These are phyloP conservation scores for Delitschia confertaspora DNA, from an alignment of 495 filamentous ascomycete genomes.

Conservation along the genomic window DNA sequence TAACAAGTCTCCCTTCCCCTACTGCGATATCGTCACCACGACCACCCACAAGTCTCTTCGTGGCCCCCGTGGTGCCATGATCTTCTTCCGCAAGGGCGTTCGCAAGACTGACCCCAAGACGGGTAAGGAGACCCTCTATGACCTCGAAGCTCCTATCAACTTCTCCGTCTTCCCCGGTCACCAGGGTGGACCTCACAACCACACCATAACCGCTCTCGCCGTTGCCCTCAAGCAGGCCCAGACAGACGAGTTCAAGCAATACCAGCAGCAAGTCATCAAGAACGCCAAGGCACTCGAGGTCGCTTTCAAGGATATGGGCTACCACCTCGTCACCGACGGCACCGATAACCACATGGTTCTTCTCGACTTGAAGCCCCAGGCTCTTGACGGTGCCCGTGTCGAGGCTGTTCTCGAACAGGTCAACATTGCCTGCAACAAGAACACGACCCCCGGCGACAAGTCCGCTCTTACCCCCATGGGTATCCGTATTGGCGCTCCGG, in stretches of 20 bases:
- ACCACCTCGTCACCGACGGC: constrained; percentile 83
- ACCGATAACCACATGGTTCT: constrained; percentile 97
- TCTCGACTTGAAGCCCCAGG: constrained; percentile 85
- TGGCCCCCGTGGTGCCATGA: constrained; percentile 91
- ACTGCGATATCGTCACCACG: constrained; percentile 94
- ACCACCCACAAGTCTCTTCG: constrained; percentile 96
- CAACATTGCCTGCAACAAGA: constrained; percentile 95
- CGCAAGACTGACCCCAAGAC: constrained; percentile 76
- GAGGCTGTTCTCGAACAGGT: constrained; percentile 91
- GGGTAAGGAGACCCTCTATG: constrained; percentile 73
- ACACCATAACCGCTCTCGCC: constrained; percentile 91
- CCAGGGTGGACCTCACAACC: constrained; percentile 96
- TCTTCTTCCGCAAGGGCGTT: constrained; percentile 92
- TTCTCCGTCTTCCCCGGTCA: constrained; percentile 97
- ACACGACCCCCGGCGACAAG: constrained; percentile 92
- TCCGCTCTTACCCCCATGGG: constrained; percentile 88
- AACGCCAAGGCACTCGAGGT: constrained; percentile 82
- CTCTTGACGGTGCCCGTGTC: constrained; percentile 84
- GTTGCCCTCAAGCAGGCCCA: constrained; percentile 93
- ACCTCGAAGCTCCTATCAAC: constrained; percentile 92
- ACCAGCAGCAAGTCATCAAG: constrained; percentile 76
- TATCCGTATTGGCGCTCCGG: constrained; percentile 84
- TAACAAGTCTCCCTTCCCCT: constrained; percentile 75
- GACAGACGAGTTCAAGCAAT: constrained; percentile 73
- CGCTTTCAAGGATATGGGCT: constrained; percentile 69